Percentiles rank a stretch among this genome's conserved stretches.
Evolutionary conservation across 352 stramenopile species (phyloP).

Genomic region (Saprolegnia diclina): DNA sequence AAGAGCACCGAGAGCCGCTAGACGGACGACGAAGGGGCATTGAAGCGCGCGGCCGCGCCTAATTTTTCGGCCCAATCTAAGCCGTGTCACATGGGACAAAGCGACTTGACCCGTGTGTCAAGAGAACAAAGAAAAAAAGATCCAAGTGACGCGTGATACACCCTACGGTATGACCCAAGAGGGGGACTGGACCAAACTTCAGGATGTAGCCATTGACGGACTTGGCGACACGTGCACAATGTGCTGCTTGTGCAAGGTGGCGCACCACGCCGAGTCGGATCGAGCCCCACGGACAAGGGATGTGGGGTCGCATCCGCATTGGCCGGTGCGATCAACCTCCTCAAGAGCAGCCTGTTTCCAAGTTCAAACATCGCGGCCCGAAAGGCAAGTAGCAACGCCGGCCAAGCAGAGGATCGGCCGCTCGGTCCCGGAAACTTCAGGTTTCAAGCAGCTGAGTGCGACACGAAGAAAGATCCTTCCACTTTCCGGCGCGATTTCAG

Average conservation of each 20-base stretch:
- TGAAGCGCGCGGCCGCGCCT: not conserved
- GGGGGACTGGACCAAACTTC: constrained; percentile 4
- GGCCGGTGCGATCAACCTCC: too few species aligned
- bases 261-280: too few species aligned
- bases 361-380: too few species aligned
- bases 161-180: not conserved
- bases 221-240: too few species aligned
- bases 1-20: not conserved
- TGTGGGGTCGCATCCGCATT: too few species aligned
- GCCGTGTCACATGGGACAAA: not conserved
- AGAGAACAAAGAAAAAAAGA: not conserved
- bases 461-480: constrained; percentile 11
- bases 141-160: not conserved
- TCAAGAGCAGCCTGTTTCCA: too few species aligned
- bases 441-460: constrained; percentile 9
- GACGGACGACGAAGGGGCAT: not conserved
- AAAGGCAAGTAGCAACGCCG: too few species aligned
- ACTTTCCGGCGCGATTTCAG: not conserved
- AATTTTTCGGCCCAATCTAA: not conserved
- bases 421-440: not conserved
- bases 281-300: too few species aligned
- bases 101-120: not conserved
- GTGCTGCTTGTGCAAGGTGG: too few species aligned
- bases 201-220: constrained; percentile 7
- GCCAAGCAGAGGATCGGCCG: too few species aligned